Conservation (phyloP, 306 rosid species). For the Prunus mira region DNA sequence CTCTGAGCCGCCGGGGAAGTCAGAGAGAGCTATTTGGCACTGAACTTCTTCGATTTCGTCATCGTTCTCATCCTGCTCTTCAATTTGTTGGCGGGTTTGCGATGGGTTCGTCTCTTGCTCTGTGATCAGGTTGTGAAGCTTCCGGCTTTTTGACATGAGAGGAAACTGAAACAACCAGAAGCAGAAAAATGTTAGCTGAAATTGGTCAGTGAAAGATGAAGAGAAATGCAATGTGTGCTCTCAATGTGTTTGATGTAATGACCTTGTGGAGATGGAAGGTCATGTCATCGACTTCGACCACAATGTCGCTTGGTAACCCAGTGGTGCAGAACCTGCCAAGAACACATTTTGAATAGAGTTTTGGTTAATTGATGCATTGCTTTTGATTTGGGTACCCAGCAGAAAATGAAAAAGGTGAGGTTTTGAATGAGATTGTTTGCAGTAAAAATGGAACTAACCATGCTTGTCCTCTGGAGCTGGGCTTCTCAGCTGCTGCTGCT, state of each 20-base stretch:
- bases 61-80: not conserved
- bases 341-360: not conserved
- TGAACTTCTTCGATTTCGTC: constrained; percentile 70
- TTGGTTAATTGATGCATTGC: not conserved
- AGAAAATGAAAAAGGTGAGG: not conserved
- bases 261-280: constrained; percentile 95
- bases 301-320: constrained; percentile 96
- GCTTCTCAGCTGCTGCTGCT: constrained; percentile 38
- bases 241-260: constrained; percentile 3
- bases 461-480: constrained; percentile 85
- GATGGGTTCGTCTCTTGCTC: constrained; percentile 61
- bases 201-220: constrained; percentile 4
- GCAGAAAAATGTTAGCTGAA: not conserved
- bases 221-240: not conserved
- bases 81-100: not conserved
- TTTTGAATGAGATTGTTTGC: not conserved
- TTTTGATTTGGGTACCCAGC: not conserved
- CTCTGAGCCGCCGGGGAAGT: constrained; percentile 85
- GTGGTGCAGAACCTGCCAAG: constrained; percentile 85
- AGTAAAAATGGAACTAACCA: constrained; percentile 47
- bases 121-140: constrained; percentile 59
- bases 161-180: constrained; percentile 67
- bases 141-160: constrained; percentile 78
- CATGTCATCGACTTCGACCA: constrained; percentile 83
- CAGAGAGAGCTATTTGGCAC: constrained; percentile 54